Conservation (phyloP, 2,329 filamentous ascomycete genomes). For the Aureobasidium subglaciale region DNA sequence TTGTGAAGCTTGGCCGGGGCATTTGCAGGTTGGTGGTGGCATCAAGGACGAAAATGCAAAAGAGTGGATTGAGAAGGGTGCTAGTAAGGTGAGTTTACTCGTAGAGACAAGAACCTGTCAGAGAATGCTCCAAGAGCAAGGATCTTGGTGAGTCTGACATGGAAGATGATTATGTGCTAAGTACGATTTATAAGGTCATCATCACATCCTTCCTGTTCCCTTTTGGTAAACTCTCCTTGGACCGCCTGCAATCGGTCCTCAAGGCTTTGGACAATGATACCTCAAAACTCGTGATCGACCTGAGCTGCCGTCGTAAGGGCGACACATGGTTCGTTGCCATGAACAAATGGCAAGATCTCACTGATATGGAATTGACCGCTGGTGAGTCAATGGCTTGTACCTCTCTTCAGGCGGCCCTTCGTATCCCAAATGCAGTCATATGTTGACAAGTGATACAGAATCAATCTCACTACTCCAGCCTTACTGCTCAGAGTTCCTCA, state of each 20-base stretch:
- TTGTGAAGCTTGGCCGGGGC: conserved; percentile 67
- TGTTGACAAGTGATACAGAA: conserved; percentile 44
- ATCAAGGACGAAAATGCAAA: conserved; percentile 79
- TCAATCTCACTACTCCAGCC: conserved; percentile 76
- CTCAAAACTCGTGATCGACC: conserved; percentile 81
- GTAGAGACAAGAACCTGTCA: too few relatives aligned
- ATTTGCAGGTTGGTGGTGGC: conserved; percentile 87
- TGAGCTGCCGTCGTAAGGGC: conserved; percentile 76
- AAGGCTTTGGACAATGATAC: conserved; percentile 65
- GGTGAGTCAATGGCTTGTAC: conserved; percentile 54
- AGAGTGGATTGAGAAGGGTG: conserved; percentile 80
- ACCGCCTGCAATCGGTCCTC: conserved; percentile 67
- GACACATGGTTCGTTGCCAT: conserved; percentile 93
- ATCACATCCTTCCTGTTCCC: conserved; percentile 95
- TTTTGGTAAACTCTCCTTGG: conserved; percentile 69
- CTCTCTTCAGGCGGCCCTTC: too few relatives aligned
- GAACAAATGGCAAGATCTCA: conserved; percentile 98
- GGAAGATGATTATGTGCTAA: neutral
- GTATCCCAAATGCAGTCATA: too few relatives aligned
- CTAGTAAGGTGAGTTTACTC: conserved; percentile 68
- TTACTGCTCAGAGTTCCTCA: conserved; percentile 92
- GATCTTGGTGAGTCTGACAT: neutral
- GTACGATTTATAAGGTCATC: conserved; percentile 60
- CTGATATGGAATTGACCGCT: conserved; percentile 87
- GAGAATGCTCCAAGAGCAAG: neutral